A percentile compares a stretch with the other conserved stretches of the same genome.
Evolutionary conservation across 2,329 filamentous ascomycete genomes (phyloP).

Genomic region (Aspergillus persii): DNA sequence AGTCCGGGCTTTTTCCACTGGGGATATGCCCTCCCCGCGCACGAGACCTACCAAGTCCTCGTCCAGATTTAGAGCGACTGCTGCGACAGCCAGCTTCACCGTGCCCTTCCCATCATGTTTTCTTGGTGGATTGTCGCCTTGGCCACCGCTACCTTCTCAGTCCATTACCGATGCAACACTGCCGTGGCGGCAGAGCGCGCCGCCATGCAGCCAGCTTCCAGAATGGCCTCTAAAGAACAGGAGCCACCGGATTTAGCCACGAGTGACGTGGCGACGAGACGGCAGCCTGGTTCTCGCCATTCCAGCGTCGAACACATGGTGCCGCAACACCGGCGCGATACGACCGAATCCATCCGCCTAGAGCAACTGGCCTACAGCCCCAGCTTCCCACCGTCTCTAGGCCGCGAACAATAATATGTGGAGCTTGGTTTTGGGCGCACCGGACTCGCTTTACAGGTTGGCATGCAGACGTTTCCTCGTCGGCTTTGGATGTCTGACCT

Average conservation of each 20-base stretch:
- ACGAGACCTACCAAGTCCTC: constrained; percentile 40
- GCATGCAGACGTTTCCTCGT: neutral
- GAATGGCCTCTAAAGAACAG: neutral
- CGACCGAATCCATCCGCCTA: neutral
- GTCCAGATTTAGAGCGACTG: constrained; percentile 44
- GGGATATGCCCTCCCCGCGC: constrained; percentile 39
- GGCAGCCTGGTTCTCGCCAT: neutral
- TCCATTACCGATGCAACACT: neutral
- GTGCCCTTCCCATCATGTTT: constrained; percentile 38
- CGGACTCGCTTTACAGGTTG: neutral
- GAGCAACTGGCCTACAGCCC: neutral
- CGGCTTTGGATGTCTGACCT: neutral
- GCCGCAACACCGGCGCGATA: neutral
- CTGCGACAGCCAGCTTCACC: constrained; percentile 41
- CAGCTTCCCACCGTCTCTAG: neutral
- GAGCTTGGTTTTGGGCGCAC: neutral
- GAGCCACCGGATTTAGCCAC: neutral
- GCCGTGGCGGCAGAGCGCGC: neutral
- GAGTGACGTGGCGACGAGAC: neutral
- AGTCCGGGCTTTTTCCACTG: constrained; percentile 41
- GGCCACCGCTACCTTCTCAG: neutral
- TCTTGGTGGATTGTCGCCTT: neutral
- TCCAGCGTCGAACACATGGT: neutral
- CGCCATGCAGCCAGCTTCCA: neutral
- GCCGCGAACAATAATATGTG: neutral